A percentile compares a stretch with the other conserved stretches of the same genome.
Conservation (phyloP, 345 rosid species). For the Physaria fendleri region DNA sequence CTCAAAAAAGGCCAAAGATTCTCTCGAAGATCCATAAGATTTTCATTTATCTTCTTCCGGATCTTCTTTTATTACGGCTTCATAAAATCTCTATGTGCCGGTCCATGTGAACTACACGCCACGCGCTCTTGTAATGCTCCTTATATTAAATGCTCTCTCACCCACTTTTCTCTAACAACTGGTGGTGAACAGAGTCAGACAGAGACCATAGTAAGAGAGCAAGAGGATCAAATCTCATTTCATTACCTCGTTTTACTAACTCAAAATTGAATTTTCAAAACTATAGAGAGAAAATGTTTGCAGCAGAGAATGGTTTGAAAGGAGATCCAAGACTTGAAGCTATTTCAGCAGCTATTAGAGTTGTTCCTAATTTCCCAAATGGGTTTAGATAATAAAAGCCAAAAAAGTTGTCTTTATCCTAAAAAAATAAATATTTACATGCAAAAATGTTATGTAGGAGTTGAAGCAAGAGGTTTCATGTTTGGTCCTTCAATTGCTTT, state of each 20-base stretch:
- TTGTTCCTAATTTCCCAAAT: constrained; percentile 33
- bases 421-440: not conserved
- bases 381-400: constrained; percentile 15
- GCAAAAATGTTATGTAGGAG: no score
- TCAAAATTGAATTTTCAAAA: not conserved
- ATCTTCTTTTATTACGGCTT: constrained; percentile 17
- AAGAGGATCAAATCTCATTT: constrained; percentile 14
- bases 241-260: constrained; percentile 16
- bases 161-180: constrained; percentile 21
- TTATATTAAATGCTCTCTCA: constrained; percentile 21
- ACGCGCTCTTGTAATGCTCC: not conserved
- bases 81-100: constrained; percentile 19
- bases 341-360: constrained; percentile 31
- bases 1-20: constrained; percentile 24
- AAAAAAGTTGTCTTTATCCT: constrained; percentile 6
- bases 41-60: constrained; percentile 25
- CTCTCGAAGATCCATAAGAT: constrained; percentile 35
- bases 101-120: not conserved
- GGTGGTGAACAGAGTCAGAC: constrained; percentile 29
- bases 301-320: constrained; percentile 34
- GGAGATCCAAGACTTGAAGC: constrained; percentile 36
- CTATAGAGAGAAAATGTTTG: constrained; percentile 20
- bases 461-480: constrained; percentile 85
- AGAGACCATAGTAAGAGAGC: not conserved
- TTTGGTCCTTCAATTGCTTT: constrained; percentile 86